Evolutionary conservation across 371 early-diverging fungal species (phyloP).

Genomic region (Mortierella sp.): DNA sequence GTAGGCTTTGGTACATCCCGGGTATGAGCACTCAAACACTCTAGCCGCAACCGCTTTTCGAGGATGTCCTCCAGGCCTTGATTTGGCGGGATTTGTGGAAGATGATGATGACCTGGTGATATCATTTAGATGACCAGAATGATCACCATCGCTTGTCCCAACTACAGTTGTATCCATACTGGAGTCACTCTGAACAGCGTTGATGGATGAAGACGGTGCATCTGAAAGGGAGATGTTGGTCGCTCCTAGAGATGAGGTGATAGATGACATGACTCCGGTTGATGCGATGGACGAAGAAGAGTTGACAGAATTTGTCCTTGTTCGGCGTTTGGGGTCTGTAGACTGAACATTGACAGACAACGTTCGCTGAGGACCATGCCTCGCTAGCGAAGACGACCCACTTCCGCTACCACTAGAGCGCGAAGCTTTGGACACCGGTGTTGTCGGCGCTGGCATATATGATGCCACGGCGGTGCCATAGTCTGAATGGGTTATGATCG

Average conservation of each 20-base stretch:
- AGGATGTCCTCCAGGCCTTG: slow-evolving; percentile 10
- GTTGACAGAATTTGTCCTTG: slow-evolving; percentile 32
- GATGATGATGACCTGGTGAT: background rate
- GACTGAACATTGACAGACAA: slow-evolving; percentile 1
- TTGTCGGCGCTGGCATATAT: slow-evolving; percentile 16
- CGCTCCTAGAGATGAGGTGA: slow-evolving; percentile 25
- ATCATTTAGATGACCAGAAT: background rate
- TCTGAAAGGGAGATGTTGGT: slow-evolving; percentile 32
- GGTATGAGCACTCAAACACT: slow-evolving; percentile 43
- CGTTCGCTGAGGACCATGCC: slow-evolving; percentile 12
- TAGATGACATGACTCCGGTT: slow-evolving; percentile 23
- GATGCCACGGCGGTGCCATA: slow-evolving; percentile 26
- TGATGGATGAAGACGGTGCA: slow-evolving; percentile 7
- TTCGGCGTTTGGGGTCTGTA: slow-evolving; percentile 10
- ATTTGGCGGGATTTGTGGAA: slow-evolving; percentile 3
- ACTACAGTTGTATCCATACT: background rate
- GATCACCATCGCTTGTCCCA: background rate
- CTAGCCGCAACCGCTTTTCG: slow-evolving; percentile 33
- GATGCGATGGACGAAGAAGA: slow-evolving; percentile 38
- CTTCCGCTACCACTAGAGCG: background rate
- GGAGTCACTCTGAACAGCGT: background rate
- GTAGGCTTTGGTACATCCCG: slow-evolving; percentile 62
- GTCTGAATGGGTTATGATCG: slow-evolving; percentile 28
- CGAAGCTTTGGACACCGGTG: slow-evolving; percentile 9
- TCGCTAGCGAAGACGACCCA: background rate